phyloP scores from a whole-genome alignment of 495 filamentous ascomycete genomes.

The Penicillium egyptiacum region DNA sequence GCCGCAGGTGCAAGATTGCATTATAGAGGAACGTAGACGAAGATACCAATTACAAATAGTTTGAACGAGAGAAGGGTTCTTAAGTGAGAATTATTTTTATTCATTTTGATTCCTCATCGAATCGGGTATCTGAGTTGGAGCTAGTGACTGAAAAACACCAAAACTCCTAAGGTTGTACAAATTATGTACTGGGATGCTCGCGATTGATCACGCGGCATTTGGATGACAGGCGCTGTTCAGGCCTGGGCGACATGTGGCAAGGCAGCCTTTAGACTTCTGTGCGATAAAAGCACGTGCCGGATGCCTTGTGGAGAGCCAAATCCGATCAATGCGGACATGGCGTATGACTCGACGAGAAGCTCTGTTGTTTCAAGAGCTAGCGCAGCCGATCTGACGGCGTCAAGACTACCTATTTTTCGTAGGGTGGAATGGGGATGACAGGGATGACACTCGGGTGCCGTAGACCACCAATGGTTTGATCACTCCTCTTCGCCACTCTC shows the following conservation, averaged over 20 bases:
- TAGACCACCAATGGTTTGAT: conserved; percentile 10
- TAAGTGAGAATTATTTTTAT: not conserved
- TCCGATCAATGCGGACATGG: not conserved
- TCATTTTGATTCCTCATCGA: conserved; percentile 12
- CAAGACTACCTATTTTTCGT: conserved; percentile 1
- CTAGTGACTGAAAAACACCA: conserved; percentile 1
- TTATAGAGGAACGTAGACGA: not conserved
- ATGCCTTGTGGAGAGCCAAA: conserved; percentile 3
- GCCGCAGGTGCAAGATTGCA: not conserved
- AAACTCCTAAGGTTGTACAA: not conserved
- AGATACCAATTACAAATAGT: not conserved
- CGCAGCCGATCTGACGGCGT: not conserved
- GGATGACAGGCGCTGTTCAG: not conserved
- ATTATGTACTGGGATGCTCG: conserved; percentile 6
- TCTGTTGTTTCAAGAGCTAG: conserved; percentile 20
- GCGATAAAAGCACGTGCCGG: not conserved
- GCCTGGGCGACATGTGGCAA: not conserved
- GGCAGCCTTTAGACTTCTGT: not conserved
- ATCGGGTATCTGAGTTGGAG: conserved; percentile 15
- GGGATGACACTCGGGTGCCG: conserved; percentile 10
- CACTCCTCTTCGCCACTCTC: conserved; percentile 48
- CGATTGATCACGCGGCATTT: conserved; percentile 1
- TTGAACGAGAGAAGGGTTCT: not conserved
- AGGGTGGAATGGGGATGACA: conserved; percentile 5
- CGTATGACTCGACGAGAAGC: conserved; percentile 7